A percentile compares a stretch with the other conserved stretches of the same genome.
These are phyloP conservation scores for Suillus subluteus DNA, from an alignment of 768 basidiomycete genomes.

Conservation along the genomic window DNA sequence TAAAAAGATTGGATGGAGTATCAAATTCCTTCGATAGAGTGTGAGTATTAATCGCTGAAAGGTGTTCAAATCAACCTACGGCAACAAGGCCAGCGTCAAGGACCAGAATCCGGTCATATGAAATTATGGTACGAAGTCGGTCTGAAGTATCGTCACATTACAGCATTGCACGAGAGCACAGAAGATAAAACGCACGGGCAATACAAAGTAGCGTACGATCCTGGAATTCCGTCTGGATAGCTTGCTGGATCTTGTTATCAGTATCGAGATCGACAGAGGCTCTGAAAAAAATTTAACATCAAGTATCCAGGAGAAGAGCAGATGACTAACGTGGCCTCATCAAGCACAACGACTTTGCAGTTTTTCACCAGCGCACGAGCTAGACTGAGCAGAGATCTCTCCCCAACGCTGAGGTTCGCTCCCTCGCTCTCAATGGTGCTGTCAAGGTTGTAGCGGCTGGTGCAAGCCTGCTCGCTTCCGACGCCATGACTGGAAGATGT, in stretches of 20 bases:
- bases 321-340: conserved; percentile 39
- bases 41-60: not conserved
- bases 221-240: conserved; percentile 45
- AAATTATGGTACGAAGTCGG: conserved; percentile 55
- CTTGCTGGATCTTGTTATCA: conserved; percentile 56
- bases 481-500: conserved; percentile 23
- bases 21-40: conserved; percentile 53
- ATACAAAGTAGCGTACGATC: conserved; percentile 58
- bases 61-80: conserved; percentile 33
- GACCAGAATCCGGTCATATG: conserved; percentile 72
- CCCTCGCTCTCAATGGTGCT: conserved; percentile 57
- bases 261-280: conserved; percentile 48
- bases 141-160: conserved; percentile 22
- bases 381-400: conserved; percentile 52
- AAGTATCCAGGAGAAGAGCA: conserved; percentile 33
- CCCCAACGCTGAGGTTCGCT: conserved; percentile 49
- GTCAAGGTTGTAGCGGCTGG: conserved; percentile 51
- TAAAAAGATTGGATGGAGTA: conserved; percentile 44
- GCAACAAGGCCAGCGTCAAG: conserved; percentile 64
- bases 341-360: conserved; percentile 52
- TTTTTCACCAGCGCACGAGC: conserved; percentile 59
- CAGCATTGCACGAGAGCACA: not conserved
- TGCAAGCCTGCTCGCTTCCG: conserved; percentile 20
- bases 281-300: conserved; percentile 23
- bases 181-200: conserved; percentile 37